Percentiles rank a stretch among this genome's conserved stretches.
phyloP scores from a whole-genome alignment of 257 asterid genomes.

The Buddleja alternifolia region DNA sequence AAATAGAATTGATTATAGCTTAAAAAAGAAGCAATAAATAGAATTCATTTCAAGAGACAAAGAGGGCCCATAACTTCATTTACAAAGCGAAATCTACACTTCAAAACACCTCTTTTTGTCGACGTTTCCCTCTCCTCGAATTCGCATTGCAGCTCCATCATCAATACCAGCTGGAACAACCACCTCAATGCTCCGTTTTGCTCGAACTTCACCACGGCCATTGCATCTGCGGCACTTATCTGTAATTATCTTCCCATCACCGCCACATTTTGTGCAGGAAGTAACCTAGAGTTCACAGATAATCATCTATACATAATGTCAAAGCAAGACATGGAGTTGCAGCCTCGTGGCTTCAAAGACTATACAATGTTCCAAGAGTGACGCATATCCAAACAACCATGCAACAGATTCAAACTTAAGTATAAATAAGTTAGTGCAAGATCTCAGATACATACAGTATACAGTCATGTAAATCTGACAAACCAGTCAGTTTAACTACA shows the following conservation, averaged over 20 bases:
- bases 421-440: neutral
- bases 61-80: conserved; percentile 21
- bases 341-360: conserved; percentile 15
- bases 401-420: neutral
- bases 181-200: conserved; percentile 66
- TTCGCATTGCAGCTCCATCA: conserved; percentile 80
- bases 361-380: conserved; percentile 1
- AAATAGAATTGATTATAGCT: conserved; percentile 1
- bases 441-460: neutral
- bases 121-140: conserved; percentile 88
- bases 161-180: conserved; percentile 84
- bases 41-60: conserved; percentile 14
- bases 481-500: conserved; percentile 3
- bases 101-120: conserved; percentile 66
- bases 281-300: conserved; percentile 73
- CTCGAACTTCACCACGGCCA: conserved; percentile 68
- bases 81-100: conserved; percentile 15
- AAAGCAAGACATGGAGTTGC: conserved; percentile 35
- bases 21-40: conserved; percentile 12
- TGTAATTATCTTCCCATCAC: conserved; percentile 82
- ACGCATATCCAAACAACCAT: conserved; percentile 11
- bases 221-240: conserved; percentile 78
- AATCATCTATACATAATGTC: conserved; percentile 53
- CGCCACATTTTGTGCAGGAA: conserved; percentile 79
- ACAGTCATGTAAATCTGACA: neutral